A percentile compares a stretch with the other conserved stretches of the same genome.
Conservation (phyloP, 108 stramenopile species). For the Discostella stelligeroides region DNA sequence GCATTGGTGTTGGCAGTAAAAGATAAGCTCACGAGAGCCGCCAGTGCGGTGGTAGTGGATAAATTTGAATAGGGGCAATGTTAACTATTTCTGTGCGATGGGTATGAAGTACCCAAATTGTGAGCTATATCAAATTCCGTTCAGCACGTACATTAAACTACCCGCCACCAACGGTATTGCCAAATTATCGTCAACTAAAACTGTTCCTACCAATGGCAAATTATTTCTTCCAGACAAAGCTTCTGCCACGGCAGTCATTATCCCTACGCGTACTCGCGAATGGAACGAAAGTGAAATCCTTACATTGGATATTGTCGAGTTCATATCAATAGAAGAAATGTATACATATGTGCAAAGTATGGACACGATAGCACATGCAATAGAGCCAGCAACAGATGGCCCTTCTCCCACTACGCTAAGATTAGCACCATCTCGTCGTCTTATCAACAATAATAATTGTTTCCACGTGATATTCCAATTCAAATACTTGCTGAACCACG, state of each 20-base stretch:
- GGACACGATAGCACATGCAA: conserved; percentile 29
- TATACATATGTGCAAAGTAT: conserved; percentile 40
- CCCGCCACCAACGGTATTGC: conserved; percentile 45
- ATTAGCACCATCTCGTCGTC: neutral
- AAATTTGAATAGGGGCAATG: conserved; percentile 19
- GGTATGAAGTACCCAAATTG: no score
- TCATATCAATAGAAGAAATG: conserved; percentile 12
- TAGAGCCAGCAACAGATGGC: conserved; percentile 36
- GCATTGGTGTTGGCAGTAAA: conserved; percentile 78
- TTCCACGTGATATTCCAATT: conserved; percentile 33
- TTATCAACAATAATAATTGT: neutral
- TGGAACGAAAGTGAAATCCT: conserved; percentile 7
- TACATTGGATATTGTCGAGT: neutral
- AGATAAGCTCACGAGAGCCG: conserved; percentile 84
- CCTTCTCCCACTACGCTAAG: neutral
- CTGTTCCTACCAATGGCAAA: conserved; percentile 19
- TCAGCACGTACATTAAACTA: conserved; percentile 10
- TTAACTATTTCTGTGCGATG: no score
- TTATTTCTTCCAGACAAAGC: conserved; percentile 23
- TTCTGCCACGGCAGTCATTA: conserved; percentile 31
- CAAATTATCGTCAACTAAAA: conserved; percentile 40
- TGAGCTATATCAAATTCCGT: no score
- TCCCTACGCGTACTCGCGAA: conserved; percentile 22
- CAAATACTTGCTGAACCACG: conserved; percentile 11
- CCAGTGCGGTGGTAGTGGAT: conserved; percentile 81